Evolutionary conservation across 2,329 filamentous ascomycete species (phyloP).

Genomic region (Aspergillus uvarum): DNA sequence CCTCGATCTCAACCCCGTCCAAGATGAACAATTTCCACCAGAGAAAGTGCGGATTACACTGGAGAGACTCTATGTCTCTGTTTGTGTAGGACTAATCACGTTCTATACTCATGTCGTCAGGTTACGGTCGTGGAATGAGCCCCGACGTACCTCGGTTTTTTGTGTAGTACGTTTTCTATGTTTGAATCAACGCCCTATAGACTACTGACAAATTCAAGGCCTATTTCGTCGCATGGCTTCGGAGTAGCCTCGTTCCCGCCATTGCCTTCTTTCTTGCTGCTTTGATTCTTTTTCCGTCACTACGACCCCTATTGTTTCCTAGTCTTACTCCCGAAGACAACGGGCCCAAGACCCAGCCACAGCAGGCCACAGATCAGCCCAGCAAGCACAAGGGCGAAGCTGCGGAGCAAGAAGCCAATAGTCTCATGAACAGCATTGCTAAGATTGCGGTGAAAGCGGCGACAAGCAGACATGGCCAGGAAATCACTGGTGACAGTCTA

Average conservation of each 20-base stretch:
- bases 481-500: slow-evolving; percentile 52
- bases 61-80: slow-evolving; percentile 78
- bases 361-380: background rate
- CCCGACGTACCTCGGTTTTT: slow-evolving; percentile 65
- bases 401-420: slow-evolving; percentile 77
- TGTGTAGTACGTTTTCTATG: slow-evolving; percentile 46
- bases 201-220: slow-evolving; percentile 28
- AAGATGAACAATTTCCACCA: slow-evolving; percentile 79
- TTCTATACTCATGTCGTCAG: slow-evolving; percentile 72
- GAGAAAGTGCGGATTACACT: slow-evolving; percentile 77
- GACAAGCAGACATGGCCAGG: slow-evolving; percentile 71
- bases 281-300: slow-evolving; percentile 64
- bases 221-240: slow-evolving; percentile 66
- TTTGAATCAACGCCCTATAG: background rate
- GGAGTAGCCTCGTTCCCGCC: slow-evolving; percentile 68
- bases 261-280: slow-evolving; percentile 60
- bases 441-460: slow-evolving; percentile 72
- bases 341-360: background rate
- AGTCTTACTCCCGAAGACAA: background rate
- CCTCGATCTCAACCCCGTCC: slow-evolving; percentile 75
- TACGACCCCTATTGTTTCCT: slow-evolving; percentile 67
- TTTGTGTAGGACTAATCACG: slow-evolving; percentile 65
- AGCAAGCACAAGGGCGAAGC: slow-evolving; percentile 65
- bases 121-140: slow-evolving; percentile 76
- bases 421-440: slow-evolving; percentile 73